A percentile compares a stretch with the other conserved stretches of the same genome.
Conservation (phyloP, 75 land plant genomes). For the Picea glauca region DNA sequence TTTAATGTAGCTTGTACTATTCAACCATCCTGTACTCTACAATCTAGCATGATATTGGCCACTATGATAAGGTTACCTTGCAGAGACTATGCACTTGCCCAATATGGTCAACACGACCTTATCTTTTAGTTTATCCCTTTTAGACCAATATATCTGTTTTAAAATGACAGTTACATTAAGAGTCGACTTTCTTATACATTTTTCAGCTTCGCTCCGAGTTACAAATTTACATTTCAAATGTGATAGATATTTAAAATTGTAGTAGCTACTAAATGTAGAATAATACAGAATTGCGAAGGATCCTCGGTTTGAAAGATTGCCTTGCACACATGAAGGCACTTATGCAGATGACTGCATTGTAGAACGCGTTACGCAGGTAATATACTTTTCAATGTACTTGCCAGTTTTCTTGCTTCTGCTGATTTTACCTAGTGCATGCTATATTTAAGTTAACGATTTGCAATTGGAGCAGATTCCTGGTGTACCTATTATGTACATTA, state of each 20-base stretch:
- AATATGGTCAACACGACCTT: too few relatives aligned
- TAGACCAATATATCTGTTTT: too few relatives aligned
- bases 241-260: background rate
- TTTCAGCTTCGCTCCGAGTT: background rate
- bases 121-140: too few relatives aligned
- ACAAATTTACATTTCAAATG: background rate
- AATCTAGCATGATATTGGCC: background rate
- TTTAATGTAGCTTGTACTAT: background rate
- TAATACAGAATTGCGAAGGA: constrained; percentile 88
- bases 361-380: too few relatives aligned
- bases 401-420: too few relatives aligned
- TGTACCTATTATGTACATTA: constrained; percentile 92
- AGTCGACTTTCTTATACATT: too few relatives aligned
- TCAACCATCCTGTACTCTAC: background rate
- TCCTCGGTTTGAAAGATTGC: constrained; percentile 49
- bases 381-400: too few relatives aligned
- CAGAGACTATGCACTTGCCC: background rate
- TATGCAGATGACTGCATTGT: constrained; percentile 91
- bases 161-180: too few relatives aligned
- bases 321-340: constrained; percentile 55
- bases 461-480: constrained; percentile 60
- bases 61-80: background rate
- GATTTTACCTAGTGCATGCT: too few relatives aligned
- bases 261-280: background rate
- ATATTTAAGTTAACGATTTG: too few relatives aligned